A percentile compares a stretch with the other conserved stretches of the same genome.
Conservation (phyloP, 345 rosid genomes). For the Gossypium ekmanianum region DNA sequence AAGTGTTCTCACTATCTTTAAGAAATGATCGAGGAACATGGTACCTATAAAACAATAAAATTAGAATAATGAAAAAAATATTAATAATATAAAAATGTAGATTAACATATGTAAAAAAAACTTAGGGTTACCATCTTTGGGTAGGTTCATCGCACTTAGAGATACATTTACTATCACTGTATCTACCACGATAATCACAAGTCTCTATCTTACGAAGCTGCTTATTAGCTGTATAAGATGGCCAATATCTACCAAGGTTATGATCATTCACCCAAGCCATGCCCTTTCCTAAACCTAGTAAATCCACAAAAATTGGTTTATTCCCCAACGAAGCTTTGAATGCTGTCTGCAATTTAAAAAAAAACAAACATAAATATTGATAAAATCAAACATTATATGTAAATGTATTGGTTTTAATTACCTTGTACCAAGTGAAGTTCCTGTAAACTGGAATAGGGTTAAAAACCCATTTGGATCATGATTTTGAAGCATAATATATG, state of each 20-base stretch:
- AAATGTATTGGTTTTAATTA: conserved; percentile 6
- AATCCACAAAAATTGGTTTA: conserved; percentile 36
- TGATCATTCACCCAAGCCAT: conserved; percentile 35
- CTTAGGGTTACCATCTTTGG: conserved; percentile 34
- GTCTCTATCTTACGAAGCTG: conserved; percentile 13
- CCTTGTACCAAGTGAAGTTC: conserved; percentile 46
- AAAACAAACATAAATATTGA: not conserved
- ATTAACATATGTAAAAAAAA: not conserved
- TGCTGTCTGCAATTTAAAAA: conserved; percentile 15
- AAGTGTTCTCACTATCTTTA: conserved; percentile 25
- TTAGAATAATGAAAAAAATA: not conserved
- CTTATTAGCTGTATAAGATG: conserved; percentile 1
- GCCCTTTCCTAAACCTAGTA: conserved; percentile 44
- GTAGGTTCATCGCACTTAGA: conserved; percentile 33
- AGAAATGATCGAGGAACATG: conserved; percentile 54
- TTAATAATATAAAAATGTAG: not conserved
- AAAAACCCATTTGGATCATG: conserved; percentile 11
- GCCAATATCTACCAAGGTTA: conserved; percentile 37
- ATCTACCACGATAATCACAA: conserved; percentile 32
- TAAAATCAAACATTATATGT: not conserved
- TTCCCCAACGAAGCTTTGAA: conserved; percentile 32
- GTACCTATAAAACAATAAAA: conserved; percentile 29
- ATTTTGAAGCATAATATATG: not conserved
- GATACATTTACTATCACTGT: conserved; percentile 17
- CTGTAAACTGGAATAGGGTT: conserved; percentile 9